Percentiles rank a stretch among this genome's conserved stretches.
Evolutionary conservation across 2,329 filamentous ascomycete species (phyloP).

Genomic region (Trichoderma atrobrunneum): DNA sequence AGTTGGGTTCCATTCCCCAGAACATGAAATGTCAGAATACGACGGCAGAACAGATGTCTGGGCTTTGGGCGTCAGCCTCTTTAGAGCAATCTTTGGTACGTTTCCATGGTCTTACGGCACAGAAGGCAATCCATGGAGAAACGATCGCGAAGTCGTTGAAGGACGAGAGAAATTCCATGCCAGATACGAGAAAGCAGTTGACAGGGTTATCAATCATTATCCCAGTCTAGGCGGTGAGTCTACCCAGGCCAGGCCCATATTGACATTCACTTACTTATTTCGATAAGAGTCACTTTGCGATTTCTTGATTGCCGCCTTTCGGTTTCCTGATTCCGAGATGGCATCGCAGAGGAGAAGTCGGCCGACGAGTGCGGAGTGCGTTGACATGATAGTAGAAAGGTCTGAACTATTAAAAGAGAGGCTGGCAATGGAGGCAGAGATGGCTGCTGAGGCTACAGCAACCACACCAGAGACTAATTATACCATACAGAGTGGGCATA

Average conservation of each 20-base stretch:
- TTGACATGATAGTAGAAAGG: neutral
- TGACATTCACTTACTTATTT: neutral
- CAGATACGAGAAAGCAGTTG: neutral
- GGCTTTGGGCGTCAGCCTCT: neutral
- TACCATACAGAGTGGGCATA: neutral
- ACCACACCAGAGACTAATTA: neutral
- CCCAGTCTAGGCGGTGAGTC: neutral
- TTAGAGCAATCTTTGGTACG: neutral
- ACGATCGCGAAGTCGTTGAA: neutral
- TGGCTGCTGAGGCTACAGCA: neutral
- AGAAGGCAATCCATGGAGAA: neutral
- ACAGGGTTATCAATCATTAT: neutral
- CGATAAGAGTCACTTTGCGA: neutral
- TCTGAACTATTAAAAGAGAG: neutral
- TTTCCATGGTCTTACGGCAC: neutral
- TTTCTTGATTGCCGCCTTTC: neutral
- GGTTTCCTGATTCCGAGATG: neutral
- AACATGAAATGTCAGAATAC: neutral
- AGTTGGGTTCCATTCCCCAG: neutral
- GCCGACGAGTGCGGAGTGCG: neutral
- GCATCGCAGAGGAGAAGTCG: neutral
- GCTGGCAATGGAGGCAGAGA: neutral
- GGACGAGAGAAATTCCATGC: neutral
- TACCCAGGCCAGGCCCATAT: no score
- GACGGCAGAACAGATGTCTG: neutral